Evolutionary conservation across 1,139 yeast species (phyloP).

Genomic region (Magnusiomyces magnusii): DNA sequence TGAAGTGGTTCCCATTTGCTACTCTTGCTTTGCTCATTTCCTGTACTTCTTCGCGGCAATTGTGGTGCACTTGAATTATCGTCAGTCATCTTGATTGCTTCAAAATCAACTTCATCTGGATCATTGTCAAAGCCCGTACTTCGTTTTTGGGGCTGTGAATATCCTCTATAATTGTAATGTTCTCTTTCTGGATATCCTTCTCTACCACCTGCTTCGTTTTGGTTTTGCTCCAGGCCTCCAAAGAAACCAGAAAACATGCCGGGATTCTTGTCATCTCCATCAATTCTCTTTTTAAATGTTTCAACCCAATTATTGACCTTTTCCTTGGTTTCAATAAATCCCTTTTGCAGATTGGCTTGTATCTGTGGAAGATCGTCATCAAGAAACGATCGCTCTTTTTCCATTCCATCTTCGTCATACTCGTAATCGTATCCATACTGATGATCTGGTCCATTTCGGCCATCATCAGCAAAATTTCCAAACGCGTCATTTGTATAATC

Average conservation of each 20-base stretch:
- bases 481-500: constrained; percentile 8
- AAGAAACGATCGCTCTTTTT: constrained; percentile 43
- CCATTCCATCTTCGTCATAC: constrained; percentile 31
- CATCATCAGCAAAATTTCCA: constrained; percentile 6
- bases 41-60: neutral
- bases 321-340: constrained; percentile 75
- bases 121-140: constrained; percentile 8
- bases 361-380: constrained; percentile 57
- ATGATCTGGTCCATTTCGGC: constrained; percentile 1
- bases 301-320: constrained; percentile 79
- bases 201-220: constrained; percentile 4
- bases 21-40: neutral
- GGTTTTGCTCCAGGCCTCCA: constrained; percentile 14
- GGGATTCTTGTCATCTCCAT: constrained; percentile 26
- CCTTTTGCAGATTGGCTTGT: constrained; percentile 62
- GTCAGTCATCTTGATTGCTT: constrained; percentile 28
- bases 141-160: constrained; percentile 11
- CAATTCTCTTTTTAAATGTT: constrained; percentile 56
- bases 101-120: constrained; percentile 23
- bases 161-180: constrained; percentile 16
- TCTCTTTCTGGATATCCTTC: constrained; percentile 15
- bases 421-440: constrained; percentile 6
- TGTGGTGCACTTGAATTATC: constrained; percentile 16
- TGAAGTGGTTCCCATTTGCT: constrained; percentile 7
- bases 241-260: constrained; percentile 23